Base-by-base conservation (phyloP, 140 eudicot genomes). In the Oenanthe javanica region DNA sequence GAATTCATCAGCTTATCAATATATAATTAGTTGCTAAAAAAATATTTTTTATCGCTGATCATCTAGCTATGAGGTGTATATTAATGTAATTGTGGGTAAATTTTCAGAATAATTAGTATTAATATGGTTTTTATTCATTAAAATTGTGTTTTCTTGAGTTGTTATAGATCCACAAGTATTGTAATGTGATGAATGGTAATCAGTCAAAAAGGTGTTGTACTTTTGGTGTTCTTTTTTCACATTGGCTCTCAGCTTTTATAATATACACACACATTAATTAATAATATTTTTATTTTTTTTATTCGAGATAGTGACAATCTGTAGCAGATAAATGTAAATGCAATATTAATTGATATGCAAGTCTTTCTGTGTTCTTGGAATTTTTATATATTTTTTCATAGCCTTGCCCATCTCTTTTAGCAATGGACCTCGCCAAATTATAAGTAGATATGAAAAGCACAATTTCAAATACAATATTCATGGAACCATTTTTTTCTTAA, bases 151-250 rank as follows among this genome's bases (percentile, higher is more conserved):
- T 42, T 64, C 18, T 79, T 64, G 57, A 79, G 70, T 23, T 45
- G 55, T 45, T 66, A 64, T 13, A 27, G 47, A 48, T n/a, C 57
- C 80, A 77, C 71, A 14, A 46, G 72, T 55, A 4, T 75, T 40
- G 48, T 72, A 38, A 43, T 43, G 40, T 43, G 36, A 75, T 75
- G 59, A 46, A 50, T 46, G 59, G 31, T 75, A 50, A 66, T 8
- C 59, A 83, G 55, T 83, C 47, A 38, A 74, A 83, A 79, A 79
- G 83, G 27, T 79, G 72, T 59, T 48, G 42, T 64, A 14, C 82
- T 78, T 82, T 81, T 78, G 51, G 74, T 36, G 13, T 13, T 69
- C 74, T 36, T 69, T 61, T 57, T 31, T 42, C 16, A 59, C 52
- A 23, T 45, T 48, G 79, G 64, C 4, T 75, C 50, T 75, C 23